Evolutionary conservation across 2,329 filamentous ascomycete genomes (phyloP), one percentile per base, ranked within the genome.

Genomic region (Geoglossum cookeanum): DNA sequence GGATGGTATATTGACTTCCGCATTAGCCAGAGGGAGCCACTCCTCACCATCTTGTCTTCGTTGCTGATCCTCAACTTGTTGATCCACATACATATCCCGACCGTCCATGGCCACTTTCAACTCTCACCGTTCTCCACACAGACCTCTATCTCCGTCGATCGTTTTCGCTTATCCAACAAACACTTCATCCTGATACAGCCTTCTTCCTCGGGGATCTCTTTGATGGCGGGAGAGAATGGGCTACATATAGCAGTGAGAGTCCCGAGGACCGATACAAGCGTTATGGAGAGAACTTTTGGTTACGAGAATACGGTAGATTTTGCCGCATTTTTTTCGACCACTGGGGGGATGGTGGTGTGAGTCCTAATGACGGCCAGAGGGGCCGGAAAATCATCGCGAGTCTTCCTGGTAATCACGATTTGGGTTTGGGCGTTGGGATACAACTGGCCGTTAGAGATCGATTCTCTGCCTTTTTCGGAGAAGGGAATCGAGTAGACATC

Each of bases 191-290:
- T 0, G 88, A 96, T 66, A 90, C 86, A 15, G 75, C 94, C 0
- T 80, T 96, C 66, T 97, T 98, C 66, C 74, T 98, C 0, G 92
- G 92, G 6, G 92, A 98, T 66, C 73, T 98, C 0, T 96, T 98
- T 65, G 92, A 98, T 66, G 92, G 92, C 3, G 92, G 92, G 7
- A 79, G 92, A 62, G 92, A 98, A 73, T 98, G 92, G 92, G 85
- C 83, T 62, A 91, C 90, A 11, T 72, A 70, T 1, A 75, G 75
- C 29, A 83, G 79, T 59, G 64, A 61, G 15, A 78, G 74, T 56
- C 75, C 87, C 0, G 80, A 85, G 64, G 74, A 77, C 60, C 87
- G 83, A 74, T 85, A 83, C 64, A 81, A 78, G 62, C 79, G 80
- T 60, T 96, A 94, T 65, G 86, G 83, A 42, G 79, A 92, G 62